Percentiles rank a stretch among this genome's conserved stretches.
phyloP scores from a whole-genome alignment of 2,329 filamentous ascomycete species.

The Fusarium chaquense region DNA sequence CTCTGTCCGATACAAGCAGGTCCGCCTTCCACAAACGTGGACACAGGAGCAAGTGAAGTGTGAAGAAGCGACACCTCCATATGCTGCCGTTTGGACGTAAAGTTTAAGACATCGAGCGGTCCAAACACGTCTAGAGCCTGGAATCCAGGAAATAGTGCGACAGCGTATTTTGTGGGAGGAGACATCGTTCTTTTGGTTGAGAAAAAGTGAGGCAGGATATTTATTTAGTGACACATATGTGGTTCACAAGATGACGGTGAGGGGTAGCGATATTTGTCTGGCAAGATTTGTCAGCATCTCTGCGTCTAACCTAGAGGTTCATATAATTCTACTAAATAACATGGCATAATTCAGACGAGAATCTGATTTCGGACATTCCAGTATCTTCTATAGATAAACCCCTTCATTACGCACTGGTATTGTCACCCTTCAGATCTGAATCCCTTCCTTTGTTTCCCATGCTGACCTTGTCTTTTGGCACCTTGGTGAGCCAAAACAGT shows the following conservation, averaged over 20 bases:
- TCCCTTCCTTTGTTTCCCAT: constrained; percentile 24
- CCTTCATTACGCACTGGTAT: background rate
- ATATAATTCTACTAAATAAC: background rate
- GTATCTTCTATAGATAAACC: too few relatives aligned
- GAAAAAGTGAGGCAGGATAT: fast-evolving
- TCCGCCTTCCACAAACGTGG: constrained; percentile 33
- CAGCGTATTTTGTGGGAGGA: constrained; percentile 38
- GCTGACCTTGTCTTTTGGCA: constrained; percentile 58
- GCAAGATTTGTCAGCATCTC: background rate
- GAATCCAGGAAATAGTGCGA: constrained; percentile 43
- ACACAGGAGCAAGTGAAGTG: constrained; percentile 47
- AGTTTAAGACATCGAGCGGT: constrained; percentile 52
- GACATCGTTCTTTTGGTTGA: background rate
- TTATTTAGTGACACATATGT: background rate
- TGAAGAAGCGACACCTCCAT: constrained; percentile 49
- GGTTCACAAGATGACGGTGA: background rate
- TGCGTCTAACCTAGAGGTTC: background rate
- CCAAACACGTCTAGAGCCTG: constrained; percentile 50
- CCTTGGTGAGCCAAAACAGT: constrained; percentile 67
- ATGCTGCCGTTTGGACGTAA: constrained; percentile 41
- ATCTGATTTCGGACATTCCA: too few relatives aligned
- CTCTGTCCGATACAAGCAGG: constrained; percentile 47
- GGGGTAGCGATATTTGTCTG: background rate
- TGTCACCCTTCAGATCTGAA: background rate
- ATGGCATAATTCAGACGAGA: background rate